Evolutionary conservation across 2,329 filamentous ascomycete genomes (phyloP).

Genomic region (Beauveria brongniartii): DNA sequence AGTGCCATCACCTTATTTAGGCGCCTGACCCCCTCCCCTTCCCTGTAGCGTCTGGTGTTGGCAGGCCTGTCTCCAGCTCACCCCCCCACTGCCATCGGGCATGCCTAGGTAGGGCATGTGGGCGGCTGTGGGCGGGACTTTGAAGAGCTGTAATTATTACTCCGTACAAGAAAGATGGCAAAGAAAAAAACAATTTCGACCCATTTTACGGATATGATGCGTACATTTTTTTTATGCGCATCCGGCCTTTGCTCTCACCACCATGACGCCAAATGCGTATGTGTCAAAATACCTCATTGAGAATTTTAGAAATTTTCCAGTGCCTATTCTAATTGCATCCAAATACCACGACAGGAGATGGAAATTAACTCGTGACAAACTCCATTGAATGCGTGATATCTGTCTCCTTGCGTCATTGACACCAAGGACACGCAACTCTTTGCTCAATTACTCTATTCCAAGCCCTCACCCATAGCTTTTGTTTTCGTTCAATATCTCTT

Average conservation of each 20-base stretch:
- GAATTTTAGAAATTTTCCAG: too few relatives aligned
- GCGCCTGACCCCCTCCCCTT: neutral
- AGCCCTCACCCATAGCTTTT: too few relatives aligned
- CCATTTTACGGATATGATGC: conserved; percentile 3
- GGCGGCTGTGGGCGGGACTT: neutral
- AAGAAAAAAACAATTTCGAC: neutral
- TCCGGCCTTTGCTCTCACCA: neutral
- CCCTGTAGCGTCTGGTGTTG: neutral
- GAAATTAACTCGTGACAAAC: too few relatives aligned
- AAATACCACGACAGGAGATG: too few relatives aligned
- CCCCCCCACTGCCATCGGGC: neutral
- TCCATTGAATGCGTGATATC: neutral
- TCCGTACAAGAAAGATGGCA: too few relatives aligned
- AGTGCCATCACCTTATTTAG: neutral
- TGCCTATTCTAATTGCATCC: too few relatives aligned
- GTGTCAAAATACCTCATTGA: too few relatives aligned
- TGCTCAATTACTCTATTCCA: neutral
- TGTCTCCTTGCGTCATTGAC: neutral
- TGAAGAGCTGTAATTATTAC: too few relatives aligned
- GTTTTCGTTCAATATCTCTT: too few relatives aligned
- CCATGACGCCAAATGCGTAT: neutral
- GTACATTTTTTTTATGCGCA: neutral
- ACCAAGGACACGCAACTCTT: neutral
- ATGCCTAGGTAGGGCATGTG: neutral
- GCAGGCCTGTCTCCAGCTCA: neutral